Base-by-base conservation (phyloP, 345 rosid species). In the Linum tenue region DNA sequence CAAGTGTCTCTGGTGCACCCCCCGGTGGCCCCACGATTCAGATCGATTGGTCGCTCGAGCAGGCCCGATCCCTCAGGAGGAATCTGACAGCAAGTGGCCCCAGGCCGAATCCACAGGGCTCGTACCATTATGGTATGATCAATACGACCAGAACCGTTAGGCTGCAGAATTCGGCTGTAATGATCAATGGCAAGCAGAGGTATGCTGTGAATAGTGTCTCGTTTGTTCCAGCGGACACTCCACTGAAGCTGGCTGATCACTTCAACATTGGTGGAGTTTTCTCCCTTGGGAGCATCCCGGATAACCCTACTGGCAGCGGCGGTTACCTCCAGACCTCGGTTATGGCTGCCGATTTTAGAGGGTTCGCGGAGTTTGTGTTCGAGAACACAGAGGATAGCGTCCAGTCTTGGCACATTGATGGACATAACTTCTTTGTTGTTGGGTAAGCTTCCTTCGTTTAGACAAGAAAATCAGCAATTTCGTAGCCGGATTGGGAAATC, bases 331-430 rank as follows among this genome's bases (percentile, higher is more conserved):
- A 88, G 76, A 94, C 99, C 44, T 84, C 99, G 31, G 95, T 90
- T 66, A 82, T 94, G 84, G 77, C 75, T 60, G 88, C 89, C 8
- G 87, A 83, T 62, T 90, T 79, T 72, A 67, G 89, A 17, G 87
- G 83, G 31, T 94, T 74, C 67, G 72, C 78, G 1, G 97, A 94
- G 81, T 70, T 94, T 36, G 73, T 90, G 44, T 94, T 94, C 63
- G 86, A 88, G 79, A 94, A 94, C 66, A 69, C 69, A 8, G 96
- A 94, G 78, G 82, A 84, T 57, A 75, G 72, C 17, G 61, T 90
- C 65, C 99, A 90, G 75, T 83, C 96, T 16, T 88, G 88, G 88
- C 99, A 94, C 80, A 84, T 90, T 63, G 85, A 86, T 65, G 99
- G 99, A 56, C 83, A 94, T 76, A 73, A 68, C 69, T 88, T 90